A percentile compares a stretch with the other conserved stretches of the same genome.
These are phyloP conservation scores for Phytophthora hybrid DNA, from an alignment of 352 stramenopile species.

Conservation along the genomic window DNA sequence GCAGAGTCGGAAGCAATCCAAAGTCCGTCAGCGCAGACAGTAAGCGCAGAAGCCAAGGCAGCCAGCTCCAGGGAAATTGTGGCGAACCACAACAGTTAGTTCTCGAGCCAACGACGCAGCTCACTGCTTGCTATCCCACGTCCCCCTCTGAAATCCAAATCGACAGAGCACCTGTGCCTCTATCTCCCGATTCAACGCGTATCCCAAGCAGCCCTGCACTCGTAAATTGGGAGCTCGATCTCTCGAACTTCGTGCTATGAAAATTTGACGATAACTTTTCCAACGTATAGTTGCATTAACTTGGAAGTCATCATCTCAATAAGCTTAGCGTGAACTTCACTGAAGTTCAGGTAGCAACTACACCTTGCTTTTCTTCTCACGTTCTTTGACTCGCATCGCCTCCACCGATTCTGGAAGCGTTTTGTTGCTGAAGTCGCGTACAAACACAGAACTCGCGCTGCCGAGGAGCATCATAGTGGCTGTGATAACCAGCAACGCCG, in stretches of 20 bases:
- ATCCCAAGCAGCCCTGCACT: conserved; percentile 23
- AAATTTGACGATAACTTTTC: background rate
- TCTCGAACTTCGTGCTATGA: conserved; percentile 61
- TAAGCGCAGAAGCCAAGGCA: background rate
- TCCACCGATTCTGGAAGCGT: conserved; percentile 63
- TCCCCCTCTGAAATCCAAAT: background rate
- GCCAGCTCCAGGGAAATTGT: background rate
- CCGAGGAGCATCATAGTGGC: conserved; percentile 86
- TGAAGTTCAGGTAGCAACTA: background rate
- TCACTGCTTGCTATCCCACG: background rate
- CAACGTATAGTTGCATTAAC: conserved; percentile 9
- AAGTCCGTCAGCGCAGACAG: background rate
- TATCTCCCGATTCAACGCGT: background rate
- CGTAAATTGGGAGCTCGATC: conserved; percentile 67
- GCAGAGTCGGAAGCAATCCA: background rate
- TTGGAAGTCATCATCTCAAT: background rate
- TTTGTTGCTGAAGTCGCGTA: conserved; percentile 70
- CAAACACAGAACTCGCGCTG: conserved; percentile 61
- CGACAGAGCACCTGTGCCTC: background rate
- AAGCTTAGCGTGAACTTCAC: background rate
- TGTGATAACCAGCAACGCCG: conserved; percentile 78
- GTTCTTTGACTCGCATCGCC: conserved; percentile 50
- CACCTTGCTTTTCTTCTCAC: conserved; percentile 8
- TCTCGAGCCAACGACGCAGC: conserved; percentile 3
- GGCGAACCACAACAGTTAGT: background rate